Base-by-base conservation (phyloP, 805 yeast species). In the Wickerhamomyces bisporus region DNA sequence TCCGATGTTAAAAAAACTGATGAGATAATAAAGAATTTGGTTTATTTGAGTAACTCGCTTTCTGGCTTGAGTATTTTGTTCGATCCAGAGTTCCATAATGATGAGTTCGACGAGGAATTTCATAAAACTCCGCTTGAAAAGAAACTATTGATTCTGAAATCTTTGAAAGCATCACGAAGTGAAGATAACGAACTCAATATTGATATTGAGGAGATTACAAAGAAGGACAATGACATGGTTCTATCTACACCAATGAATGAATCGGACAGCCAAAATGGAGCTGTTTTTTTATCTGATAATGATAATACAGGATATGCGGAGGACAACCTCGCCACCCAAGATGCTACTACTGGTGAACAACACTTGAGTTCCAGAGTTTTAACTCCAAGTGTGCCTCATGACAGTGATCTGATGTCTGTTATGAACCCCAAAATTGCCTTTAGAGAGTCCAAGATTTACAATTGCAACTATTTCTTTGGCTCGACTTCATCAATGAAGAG, bases 31-130 rank as follows among this genome's bases (percentile, higher is more conserved):
- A 73, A 71, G 44, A 70, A 74, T 48, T 62, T 84, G 20, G 61
- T 77, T 9, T 77, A 75, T 35, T 54, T 85, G 33, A 70, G 83
- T 0, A 77, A 79, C 41, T 63, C 78, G 0, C 47, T 82, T 4
- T 76, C 89, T 30, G 96, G 96, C 19, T 64, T 77, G 8, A 73
- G 95, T 25, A 68, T 73, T 31, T 62, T 88, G 26, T 75, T 85
- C 49, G 96, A 87, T 53, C 86, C 94, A 0, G 77, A 79, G 12
- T 82, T 68, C 48, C 68, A 68, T 32, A 64, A 44, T 23, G 49
- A 47, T 6, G 31, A 42, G 6, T 4, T 35, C 6, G 48, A 45
- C 4, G 38, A 36, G 1, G 31, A 34, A 3, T 34, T 43, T 13
- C 40, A 19, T 9, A 40, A 42, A 21, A 39, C 50, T 3, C 32